Conservation (phyloP, 169 alveolate genomes). For the Theileria orientalis region DNA sequence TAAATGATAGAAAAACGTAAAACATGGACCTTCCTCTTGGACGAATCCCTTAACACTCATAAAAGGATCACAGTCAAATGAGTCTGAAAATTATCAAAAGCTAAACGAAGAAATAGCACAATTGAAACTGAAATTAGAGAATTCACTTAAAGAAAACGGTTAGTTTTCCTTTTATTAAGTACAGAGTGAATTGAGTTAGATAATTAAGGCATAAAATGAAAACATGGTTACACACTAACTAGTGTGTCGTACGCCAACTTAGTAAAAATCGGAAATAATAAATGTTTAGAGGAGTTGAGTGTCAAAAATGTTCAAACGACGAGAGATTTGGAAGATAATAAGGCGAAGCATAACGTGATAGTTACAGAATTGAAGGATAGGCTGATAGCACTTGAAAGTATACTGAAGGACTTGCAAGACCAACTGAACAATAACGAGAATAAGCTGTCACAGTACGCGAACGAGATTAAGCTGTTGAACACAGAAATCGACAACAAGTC, state of each 20-base stretch:
- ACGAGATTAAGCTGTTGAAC: conserved; percentile 30
- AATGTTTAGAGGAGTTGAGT: conserved; percentile 25
- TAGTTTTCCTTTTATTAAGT: not conserved
- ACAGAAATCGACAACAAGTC: conserved; percentile 2
- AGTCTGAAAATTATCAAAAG: not conserved
- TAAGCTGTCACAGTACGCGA: conserved; percentile 8
- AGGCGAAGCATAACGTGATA: conserved; percentile 28
- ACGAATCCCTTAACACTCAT: conserved; percentile 13
- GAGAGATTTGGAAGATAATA: conserved; percentile 38
- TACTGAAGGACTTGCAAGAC: conserved; percentile 52
- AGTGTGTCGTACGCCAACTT: too few species aligned
- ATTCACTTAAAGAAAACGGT: conserved; percentile 47
- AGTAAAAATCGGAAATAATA: too few species aligned
- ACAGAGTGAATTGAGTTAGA: not conserved
- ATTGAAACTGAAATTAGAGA: conserved; percentile 45
- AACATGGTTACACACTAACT: not conserved
- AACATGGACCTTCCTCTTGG: conserved; percentile 20
- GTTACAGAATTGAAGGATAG: conserved; percentile 60
- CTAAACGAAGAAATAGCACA: conserved; percentile 42
- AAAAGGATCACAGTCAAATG: not conserved
- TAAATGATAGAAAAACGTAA: not conserved
- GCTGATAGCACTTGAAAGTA: conserved; percentile 41
- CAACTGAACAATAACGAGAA: conserved; percentile 14
- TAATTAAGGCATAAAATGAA: not conserved
- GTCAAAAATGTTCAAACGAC: conserved; percentile 2